phyloP scores from a whole-genome alignment of 148 eudicot species.

The Heliosperma pusillum region DNA sequence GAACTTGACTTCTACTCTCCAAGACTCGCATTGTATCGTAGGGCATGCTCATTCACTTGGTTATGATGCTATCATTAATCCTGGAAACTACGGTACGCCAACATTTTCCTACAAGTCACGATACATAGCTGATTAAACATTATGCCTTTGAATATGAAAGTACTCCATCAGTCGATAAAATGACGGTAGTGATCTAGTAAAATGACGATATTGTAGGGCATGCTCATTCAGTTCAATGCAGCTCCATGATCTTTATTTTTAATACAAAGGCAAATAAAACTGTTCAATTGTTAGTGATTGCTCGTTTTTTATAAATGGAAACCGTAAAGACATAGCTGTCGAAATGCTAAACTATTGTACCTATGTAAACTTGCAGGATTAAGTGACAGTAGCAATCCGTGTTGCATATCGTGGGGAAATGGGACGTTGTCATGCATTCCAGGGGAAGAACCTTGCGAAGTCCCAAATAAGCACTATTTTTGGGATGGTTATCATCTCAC shows the following conservation, averaged over 20 bases:
- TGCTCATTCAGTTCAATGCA: neutral
- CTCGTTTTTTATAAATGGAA: too few relatives aligned
- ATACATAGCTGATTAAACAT: too few relatives aligned
- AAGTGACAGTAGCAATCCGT: conserved; percentile 12
- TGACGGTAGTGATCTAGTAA: too few relatives aligned
- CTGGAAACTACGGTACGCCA: conserved; percentile 46
- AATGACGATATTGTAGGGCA: too few relatives aligned
- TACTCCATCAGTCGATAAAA: too few relatives aligned
- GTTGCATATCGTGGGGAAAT: conserved; percentile 12
- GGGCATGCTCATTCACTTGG: conserved; percentile 43
- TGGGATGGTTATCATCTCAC: conserved; percentile 62
- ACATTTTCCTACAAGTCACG: neutral
- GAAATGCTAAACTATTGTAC: neutral
- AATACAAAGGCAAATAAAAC: neutral
- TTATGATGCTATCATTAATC: conserved; percentile 50
- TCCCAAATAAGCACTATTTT: conserved; percentile 37
- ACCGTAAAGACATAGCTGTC: too few relatives aligned
- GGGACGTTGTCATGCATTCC: conserved; percentile 32
- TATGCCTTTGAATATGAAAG: too few relatives aligned
- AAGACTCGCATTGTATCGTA: conserved; percentile 41
- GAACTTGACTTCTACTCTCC: conserved; percentile 40
- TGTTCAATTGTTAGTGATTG: too few relatives aligned
- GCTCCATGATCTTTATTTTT: too few relatives aligned
- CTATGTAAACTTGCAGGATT: neutral
- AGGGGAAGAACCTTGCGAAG: conserved; percentile 28